Base-by-base conservation (phyloP, 2,329 filamentous ascomycete genomes). In the Scedosporium minutisporum region DNA sequence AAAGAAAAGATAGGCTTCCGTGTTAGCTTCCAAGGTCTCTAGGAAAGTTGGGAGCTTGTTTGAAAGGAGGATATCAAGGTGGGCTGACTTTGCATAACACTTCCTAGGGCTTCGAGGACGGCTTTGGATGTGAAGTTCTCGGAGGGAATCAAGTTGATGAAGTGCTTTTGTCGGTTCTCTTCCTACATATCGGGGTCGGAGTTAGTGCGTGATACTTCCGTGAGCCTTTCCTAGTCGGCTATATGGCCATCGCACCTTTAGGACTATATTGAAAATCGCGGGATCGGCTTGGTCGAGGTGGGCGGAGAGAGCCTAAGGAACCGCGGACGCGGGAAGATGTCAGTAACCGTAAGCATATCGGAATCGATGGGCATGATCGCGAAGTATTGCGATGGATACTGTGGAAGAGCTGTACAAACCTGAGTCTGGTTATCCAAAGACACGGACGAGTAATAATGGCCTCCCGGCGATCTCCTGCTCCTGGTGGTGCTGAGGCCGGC, bases 41-140 rank as follows among this genome's bases (percentile, higher is more conserved):
- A 6, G 21, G 51, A 6, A 55, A 25, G 51, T 23, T 9, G 23
- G 9, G 16, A 25, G 51, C 3, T 27, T 6, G 21, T 55, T 23
- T 55, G 51, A 21, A 21, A 48, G 16, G 7, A 21, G 44, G 44
- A 14, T 18, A 55, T 25, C 6, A 23, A 3, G 38, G 58, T 57
- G 51, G 46, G 64, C 84, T 68, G 79, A 93, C 90, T 96, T 76
- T 96, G 92, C 92, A 96, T 96, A 62, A 93, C 89, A 80, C 91
- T 96, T 67, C 92, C 92, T 65, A 96, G 81, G 41, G 92, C 91
- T 81, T 96, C 92, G 63, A 96, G 84, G 21, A 96, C 92, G 33
- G 92, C 91, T 75, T 96, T 90, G 6, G 92, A 96, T 27, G 92
- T 96, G 72, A 96, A 96, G 79, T 96, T 96, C 78, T 96, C 92